A percentile compares a stretch with the other conserved stretches of the same genome.
phyloP scores from a whole-genome alignment of 306 rosid genomes.

The Lathyrus tuberosus region DNA sequence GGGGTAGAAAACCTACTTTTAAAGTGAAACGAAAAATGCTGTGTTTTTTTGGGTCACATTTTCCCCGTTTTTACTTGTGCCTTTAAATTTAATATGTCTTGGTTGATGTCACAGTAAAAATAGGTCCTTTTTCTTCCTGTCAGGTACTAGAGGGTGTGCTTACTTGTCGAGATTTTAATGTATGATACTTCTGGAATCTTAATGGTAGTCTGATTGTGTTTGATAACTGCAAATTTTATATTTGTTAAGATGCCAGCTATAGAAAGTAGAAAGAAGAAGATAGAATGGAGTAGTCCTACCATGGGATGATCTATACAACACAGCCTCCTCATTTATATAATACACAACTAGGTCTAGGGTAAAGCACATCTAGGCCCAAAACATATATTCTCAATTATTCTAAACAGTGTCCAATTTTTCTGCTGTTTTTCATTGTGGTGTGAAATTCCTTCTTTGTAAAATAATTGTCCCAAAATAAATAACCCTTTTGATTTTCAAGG shows the following conservation, averaged over 20 bases:
- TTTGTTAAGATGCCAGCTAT: slow-evolving; percentile 7
- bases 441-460: not conserved
- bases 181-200: slow-evolving; percentile 9
- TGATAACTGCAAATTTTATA: slow-evolving; percentile 20
- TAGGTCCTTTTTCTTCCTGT: not conserved
- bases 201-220: not conserved
- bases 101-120: slow-evolving; percentile 8
- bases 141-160: not conserved
- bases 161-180: slow-evolving; percentile 31
- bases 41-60: not conserved
- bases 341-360: not conserved
- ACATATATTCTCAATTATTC: slow-evolving; percentile 11
- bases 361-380: slow-evolving; percentile 6
- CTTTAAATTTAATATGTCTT: slow-evolving; percentile 17
- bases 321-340: not conserved
- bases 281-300: not conserved
- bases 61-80: not conserved
- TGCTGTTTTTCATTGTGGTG: not conserved
- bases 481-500: too few relatives aligned
- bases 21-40: not conserved
- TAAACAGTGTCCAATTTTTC: slow-evolving; percentile 19
- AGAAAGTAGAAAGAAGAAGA: slow-evolving; percentile 15
- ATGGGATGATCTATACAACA: not conserved
- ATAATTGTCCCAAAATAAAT: too few relatives aligned
- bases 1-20: not conserved